Evolutionary conservation across 139 green algal species (phyloP).

Genomic region (Spirogloea muscicola): DNA sequence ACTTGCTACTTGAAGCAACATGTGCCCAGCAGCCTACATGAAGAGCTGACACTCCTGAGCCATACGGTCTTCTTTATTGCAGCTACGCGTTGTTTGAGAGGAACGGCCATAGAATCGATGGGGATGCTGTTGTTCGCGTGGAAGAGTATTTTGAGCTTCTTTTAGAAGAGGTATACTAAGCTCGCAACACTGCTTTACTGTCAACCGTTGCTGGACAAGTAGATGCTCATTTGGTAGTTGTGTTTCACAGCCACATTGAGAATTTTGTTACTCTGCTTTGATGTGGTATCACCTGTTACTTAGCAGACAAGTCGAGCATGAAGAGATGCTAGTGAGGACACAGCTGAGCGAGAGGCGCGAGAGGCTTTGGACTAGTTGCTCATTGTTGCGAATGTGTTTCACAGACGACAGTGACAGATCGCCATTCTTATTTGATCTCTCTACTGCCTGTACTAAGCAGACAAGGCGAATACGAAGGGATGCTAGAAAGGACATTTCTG

Average conservation of each 20-base stretch:
- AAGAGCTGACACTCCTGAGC: no score
- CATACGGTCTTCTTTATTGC: no score
- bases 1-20: no score
- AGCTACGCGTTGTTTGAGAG: conserved; percentile 30
- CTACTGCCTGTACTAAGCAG: neutral
- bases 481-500: conserved; percentile 13
- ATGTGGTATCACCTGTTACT: neutral
- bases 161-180: conserved; percentile 38
- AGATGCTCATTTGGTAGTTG: neutral
- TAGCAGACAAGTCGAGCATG: neutral
- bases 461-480: neutral
- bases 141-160: conserved; percentile 32
- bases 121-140: conserved; percentile 6
- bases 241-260: neutral
- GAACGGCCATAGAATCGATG: conserved; percentile 9
- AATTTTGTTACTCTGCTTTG: neutral
- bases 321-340: neutral
- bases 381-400: neutral
- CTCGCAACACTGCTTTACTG: no score
- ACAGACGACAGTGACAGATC: neutral
- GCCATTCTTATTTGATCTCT: neutral
- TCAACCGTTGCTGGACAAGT: no score
- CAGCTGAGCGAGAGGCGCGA: no score
- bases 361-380: neutral
- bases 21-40: no score